Evolutionary conservation across 148 eudicot genomes (phyloP).

Genomic region (Camellia sinensis): DNA sequence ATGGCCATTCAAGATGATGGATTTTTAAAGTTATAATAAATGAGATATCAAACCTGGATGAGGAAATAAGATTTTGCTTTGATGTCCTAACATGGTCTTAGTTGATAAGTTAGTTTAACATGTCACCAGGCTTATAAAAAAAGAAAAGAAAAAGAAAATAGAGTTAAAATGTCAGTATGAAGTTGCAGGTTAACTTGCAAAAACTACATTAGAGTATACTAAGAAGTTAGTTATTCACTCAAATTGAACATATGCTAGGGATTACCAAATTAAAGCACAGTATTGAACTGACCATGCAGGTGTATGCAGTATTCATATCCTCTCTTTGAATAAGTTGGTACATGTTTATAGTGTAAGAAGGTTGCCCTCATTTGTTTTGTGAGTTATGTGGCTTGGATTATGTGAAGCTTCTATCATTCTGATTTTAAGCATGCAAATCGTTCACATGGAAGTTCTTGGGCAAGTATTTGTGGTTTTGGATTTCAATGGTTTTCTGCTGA

Average conservation of each 20-base stretch:
- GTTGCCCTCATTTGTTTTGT: not conserved
- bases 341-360: not conserved
- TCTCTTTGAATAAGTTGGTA: not conserved
- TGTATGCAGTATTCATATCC: not conserved
- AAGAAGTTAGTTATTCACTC: not conserved
- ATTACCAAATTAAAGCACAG: not conserved
- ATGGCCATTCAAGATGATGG: not conserved
- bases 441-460: not conserved
- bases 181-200: not conserved
- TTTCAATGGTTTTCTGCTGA: not conserved
- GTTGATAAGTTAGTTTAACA: too few species aligned
- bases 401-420: not conserved
- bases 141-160: too few species aligned
- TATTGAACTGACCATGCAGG: not conserved
- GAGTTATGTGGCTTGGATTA: not conserved
- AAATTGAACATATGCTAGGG: not conserved
- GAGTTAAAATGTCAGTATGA: too few species aligned
- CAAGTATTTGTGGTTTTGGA: not conserved
- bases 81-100: too few species aligned
- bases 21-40: not conserved
- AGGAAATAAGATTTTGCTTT: not conserved
- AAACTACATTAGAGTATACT: not conserved
- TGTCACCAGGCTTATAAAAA: too few species aligned
- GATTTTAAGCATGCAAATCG: conserved; percentile 3
- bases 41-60: not conserved